phyloP scores from a whole-genome alignment of 163 green algal species.

The Smithsoniella earleae region DNA sequence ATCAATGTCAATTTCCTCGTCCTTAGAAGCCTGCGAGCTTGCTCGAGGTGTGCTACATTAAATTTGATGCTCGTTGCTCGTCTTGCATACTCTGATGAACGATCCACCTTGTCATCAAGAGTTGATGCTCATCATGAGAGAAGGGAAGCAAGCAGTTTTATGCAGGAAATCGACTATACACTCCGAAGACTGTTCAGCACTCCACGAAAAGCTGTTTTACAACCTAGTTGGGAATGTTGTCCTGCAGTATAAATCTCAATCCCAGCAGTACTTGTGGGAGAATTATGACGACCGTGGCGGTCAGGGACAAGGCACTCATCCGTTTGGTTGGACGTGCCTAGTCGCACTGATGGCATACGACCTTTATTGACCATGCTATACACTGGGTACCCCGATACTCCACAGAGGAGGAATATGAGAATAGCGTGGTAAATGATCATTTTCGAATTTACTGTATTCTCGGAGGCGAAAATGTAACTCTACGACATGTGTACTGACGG shows the following conservation, averaged over 20 bases:
- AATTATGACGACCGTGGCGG: conserved; percentile 77
- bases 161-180: neutral
- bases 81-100: no score
- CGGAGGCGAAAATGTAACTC: no score
- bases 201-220: conserved; percentile 50
- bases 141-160: no score
- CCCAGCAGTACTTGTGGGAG: conserved; percentile 67
- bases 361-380: conserved; percentile 44
- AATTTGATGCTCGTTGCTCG: no score
- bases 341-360: conserved; percentile 66
- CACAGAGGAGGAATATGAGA: no score
- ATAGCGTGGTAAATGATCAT: no score
- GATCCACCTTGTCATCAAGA: no score
- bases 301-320: conserved; percentile 68
- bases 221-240: conserved; percentile 60
- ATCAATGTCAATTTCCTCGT: conserved; percentile 91
- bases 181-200: neutral
- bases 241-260: conserved; percentile 41
- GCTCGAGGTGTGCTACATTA: conserved; percentile 41
- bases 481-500: no score
- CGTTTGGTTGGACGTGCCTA: conserved; percentile 89
- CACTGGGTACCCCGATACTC: no score
- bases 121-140: no score
- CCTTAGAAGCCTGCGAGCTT: conserved; percentile 49
- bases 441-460: no score